Base-by-base conservation (phyloP, 129 eudicot species). In the Arctium lappa region DNA sequence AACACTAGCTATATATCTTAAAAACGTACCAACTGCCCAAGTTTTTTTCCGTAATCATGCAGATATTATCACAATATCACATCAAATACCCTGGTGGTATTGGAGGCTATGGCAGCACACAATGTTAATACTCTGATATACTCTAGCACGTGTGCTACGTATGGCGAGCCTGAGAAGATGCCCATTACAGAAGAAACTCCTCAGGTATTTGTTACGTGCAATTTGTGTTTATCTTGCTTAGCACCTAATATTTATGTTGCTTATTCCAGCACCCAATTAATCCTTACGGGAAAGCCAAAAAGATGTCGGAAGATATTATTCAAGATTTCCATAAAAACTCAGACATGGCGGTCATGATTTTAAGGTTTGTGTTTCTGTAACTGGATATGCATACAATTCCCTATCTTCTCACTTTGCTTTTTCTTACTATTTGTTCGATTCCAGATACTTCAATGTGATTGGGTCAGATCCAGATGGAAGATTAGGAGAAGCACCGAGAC, bases 401-500 rank as follows among this genome's bases (percentile, higher is more conserved):
- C 71, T 66, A 9, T 60, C 29, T 60, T 60, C 8, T 60, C 5
- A 9, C 29, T 18, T 60, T 60, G 27, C 66, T 16, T 60, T 30
- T 32, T 33, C 30, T 40, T 32, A 72, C 68, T 9, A 5, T 73
- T 11, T 65, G 50, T 39, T 34, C 18, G n/a, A 46, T 80, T 80
- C 81, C 86, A 94, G 97, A 80, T 94, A 94, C 92, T 94, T 94
- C 81, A 94, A 94, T 60, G 98, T 94, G 74, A 94, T 94, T 85
- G 98, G 98, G 0, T 94, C 98, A 0, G 98, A 94, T 83, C 98
- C 97, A 10, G 96, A 92, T 68, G 98, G 98, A 80, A 92, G 98
- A 73, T 83, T 94, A 50, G 98, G 98, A 73, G 97, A 94, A 86
- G 96, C 98, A 66, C 98, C 98, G 1, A 82, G 96, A 69, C 96